phyloP scores from a whole-genome alignment of 1,284 basidiomycete species.

The Apiotrichum brassicae region DNA sequence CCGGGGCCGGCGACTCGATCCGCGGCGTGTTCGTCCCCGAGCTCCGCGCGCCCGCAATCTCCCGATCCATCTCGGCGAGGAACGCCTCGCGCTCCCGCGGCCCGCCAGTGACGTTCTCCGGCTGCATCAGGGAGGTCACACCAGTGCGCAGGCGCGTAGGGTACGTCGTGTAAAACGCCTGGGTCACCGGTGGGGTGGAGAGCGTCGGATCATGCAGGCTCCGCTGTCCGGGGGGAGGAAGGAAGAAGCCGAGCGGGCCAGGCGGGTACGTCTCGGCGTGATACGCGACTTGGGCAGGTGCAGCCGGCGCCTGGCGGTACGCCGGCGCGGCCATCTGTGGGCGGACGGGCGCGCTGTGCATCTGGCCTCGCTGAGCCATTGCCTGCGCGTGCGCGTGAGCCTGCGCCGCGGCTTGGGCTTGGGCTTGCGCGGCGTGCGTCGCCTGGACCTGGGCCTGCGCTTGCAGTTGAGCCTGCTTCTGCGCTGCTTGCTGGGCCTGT shows the following conservation, averaged over 20 bases:
- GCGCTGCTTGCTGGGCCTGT: not conserved
- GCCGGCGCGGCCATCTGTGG: not conserved
- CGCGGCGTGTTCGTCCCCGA: slow-evolving; percentile 30
- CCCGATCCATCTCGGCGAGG: slow-evolving; percentile 36
- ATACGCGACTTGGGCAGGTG: not conserved
- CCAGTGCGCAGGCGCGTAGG: slow-evolving; percentile 89
- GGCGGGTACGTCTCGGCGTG: slow-evolving; percentile 22
- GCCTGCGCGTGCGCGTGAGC: slow-evolving; percentile 2
- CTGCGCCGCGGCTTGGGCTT: not conserved
- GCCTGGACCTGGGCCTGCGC: not conserved
- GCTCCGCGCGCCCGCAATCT: slow-evolving; percentile 14
- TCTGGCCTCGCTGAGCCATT: not conserved
- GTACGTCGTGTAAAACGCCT: slow-evolving; percentile 78
- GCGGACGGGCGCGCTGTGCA: not conserved
- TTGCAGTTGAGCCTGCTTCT: not conserved
- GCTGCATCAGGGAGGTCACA: slow-evolving; percentile 81
- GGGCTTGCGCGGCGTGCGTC: not conserved
- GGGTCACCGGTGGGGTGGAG: slow-evolving; percentile 43
- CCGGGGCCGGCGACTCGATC: slow-evolving; percentile 30
- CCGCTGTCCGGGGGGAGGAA: slow-evolving; percentile 38
- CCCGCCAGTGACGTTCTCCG: slow-evolving; percentile 53
- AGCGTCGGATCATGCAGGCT: slow-evolving; percentile 28
- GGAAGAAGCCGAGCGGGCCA: slow-evolving; percentile 37
- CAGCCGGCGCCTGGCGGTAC: not conserved
- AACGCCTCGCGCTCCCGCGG: slow-evolving; percentile 46